phyloP scores from a whole-genome alignment of 2,329 filamentous ascomycete species.

The Nigrospora sphaerica region DNA sequence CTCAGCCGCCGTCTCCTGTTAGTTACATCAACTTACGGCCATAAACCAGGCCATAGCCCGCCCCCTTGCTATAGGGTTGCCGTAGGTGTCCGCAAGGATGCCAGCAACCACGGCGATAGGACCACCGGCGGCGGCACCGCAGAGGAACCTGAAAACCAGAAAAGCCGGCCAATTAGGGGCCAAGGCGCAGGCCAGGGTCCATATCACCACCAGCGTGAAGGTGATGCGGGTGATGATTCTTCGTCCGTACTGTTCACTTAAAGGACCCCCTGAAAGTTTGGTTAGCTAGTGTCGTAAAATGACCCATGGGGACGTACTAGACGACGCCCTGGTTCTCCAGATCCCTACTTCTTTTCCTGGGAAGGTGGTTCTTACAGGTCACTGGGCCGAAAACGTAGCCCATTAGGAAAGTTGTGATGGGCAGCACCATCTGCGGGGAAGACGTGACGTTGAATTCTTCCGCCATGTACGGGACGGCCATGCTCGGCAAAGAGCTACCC shows the following conservation, averaged over 20 bases:
- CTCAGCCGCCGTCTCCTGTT: background rate
- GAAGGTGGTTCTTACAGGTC: constrained; percentile 13
- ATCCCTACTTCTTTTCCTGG: background rate
- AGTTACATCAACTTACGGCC: constrained; percentile 35
- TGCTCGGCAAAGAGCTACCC: constrained; percentile 57
- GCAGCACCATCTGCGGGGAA: constrained; percentile 39
- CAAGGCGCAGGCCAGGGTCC: constrained; percentile 49
- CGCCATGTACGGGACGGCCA: constrained; percentile 51
- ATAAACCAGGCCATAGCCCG: constrained; percentile 58
- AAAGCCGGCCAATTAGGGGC: constrained; percentile 45
- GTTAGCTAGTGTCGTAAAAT: background rate
- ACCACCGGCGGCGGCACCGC: constrained; percentile 46
- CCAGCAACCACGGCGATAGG: constrained; percentile 57
- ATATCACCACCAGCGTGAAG: constrained; percentile 40
- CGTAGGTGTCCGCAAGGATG: constrained; percentile 61
- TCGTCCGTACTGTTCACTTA: constrained; percentile 59
- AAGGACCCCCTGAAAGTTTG: constrained; percentile 47
- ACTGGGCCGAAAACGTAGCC: constrained; percentile 52
- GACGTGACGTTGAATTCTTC: constrained; percentile 49
- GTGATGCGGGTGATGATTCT: constrained; percentile 36
- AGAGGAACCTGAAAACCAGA: constrained; percentile 47
- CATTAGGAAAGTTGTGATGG: constrained; percentile 57
- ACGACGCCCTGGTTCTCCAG: background rate
- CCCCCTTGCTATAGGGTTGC: constrained; percentile 46
- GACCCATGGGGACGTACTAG: too few species aligned